Evolutionary conservation across 345 rosid genomes (phyloP), one percentile per base, ranked within the genome.

Genomic region (Geranium rotundifolium): DNA sequence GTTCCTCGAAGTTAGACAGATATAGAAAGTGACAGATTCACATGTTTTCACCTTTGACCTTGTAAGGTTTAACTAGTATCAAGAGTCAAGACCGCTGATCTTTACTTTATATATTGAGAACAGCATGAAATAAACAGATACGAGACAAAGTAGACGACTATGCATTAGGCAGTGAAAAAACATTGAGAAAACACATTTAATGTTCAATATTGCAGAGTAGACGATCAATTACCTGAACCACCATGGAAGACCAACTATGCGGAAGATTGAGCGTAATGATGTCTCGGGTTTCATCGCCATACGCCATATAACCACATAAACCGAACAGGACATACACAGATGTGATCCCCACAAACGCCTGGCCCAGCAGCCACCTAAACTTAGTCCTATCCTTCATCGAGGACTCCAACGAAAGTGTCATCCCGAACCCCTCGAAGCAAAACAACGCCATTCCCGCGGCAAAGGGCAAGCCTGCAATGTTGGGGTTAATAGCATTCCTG

Each of bases 371-470:
- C 74, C 75, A 80, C 54, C 83, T 81, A 67, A 86, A 93, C 15
- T 75, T 73, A 8, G 76, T 58, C 65, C 73, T 88, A 2, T 93
- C 88, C 67, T 27, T 90, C 97, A 88, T 88, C 3, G 99, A 93
- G 60, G 75, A 67, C 77, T 93, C 92, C 37, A 93, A 61, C 39
- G 96, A 83, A 74, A 93, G 61, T 0, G 97, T 93, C 99, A 90
- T 90, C 1, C 90, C 95, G 56, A 90, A 90, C 31, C 99, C 99
- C 70, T 93, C 95, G 18, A 93, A 93, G 71, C 96, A 90, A 62
- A 86, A 93, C 59, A 93, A 89, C 0, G 97, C 96, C 89, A 88
- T 85, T 56, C 99, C 99, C 57, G 74, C 84, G 0, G 97, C 99
- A 71, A 90, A 88, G 0, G 95, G 96, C 69, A 93, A 70, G 56